These are phyloP conservation scores for Clitopilus hobsonii DNA, from an alignment of 768 basidiomycete genomes.

Conservation along the genomic window DNA sequence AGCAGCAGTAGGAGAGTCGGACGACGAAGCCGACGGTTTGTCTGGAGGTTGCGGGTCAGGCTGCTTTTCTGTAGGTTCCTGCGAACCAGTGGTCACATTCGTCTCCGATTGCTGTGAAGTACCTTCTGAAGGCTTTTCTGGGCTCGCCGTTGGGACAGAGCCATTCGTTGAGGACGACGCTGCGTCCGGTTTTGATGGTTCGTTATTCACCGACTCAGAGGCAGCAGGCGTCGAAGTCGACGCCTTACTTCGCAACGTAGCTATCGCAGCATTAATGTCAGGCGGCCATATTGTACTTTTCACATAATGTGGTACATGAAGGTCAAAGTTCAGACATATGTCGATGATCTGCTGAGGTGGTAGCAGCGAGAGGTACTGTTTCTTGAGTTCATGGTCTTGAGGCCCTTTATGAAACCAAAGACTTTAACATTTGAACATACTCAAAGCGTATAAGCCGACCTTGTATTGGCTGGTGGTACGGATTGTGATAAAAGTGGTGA, in stretches of 20 bases:
- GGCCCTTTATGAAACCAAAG: slow-evolving; percentile 15
- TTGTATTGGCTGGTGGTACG: slow-evolving; percentile 28
- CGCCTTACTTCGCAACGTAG: slow-evolving; percentile 37
- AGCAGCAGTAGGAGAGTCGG: slow-evolving; percentile 11
- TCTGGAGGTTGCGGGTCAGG: slow-evolving; percentile 20
- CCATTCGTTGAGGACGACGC: not conserved
- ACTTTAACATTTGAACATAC: not conserved
- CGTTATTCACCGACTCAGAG: not conserved
- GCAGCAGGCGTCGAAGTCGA: slow-evolving; percentile 13
- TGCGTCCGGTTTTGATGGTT: not conserved
- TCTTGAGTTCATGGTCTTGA: slow-evolving; percentile 61
- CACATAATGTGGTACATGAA: slow-evolving; percentile 60
- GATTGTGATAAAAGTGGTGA: slow-evolving; percentile 32
- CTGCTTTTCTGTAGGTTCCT: slow-evolving; percentile 12
- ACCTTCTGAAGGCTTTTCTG: not conserved
- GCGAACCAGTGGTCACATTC: slow-evolving; percentile 9
- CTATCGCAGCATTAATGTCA: slow-evolving; percentile 63
- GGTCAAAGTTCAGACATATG: slow-evolving; percentile 68
- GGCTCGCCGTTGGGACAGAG: slow-evolving; percentile 3
- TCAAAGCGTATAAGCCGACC: slow-evolving; percentile 12
- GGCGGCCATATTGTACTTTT: slow-evolving; percentile 69
- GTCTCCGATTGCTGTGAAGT: slow-evolving; percentile 8
- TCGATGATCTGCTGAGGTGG: slow-evolving; percentile 72
- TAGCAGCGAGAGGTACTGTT: slow-evolving; percentile 65
- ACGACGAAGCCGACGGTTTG: slow-evolving; percentile 16